Percentiles rank a stretch among this genome's conserved stretches.
Evolutionary conservation across 2,329 filamentous ascomycete genomes (phyloP).

Genomic region (Samsoniella hepiali): DNA sequence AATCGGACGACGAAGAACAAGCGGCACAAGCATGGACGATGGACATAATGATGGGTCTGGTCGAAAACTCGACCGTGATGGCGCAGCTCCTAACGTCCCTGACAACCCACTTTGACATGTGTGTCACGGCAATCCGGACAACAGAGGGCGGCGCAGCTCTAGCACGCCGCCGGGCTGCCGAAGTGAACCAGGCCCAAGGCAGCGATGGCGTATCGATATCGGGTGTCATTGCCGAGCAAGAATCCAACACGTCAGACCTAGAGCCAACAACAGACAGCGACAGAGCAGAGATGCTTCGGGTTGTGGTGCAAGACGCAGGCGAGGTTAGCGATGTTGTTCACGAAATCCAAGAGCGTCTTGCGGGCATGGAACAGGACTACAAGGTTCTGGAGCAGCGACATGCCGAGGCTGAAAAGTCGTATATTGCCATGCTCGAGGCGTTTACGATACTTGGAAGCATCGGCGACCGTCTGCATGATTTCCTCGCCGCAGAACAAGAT

Average conservation of each 20-base stretch:
- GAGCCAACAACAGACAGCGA: constrained; percentile 74
- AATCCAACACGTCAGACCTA: constrained; percentile 48
- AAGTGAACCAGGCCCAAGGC: constrained; percentile 50
- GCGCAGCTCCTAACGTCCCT: constrained; percentile 76
- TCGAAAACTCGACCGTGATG: constrained; percentile 76
- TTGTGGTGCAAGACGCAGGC: constrained; percentile 69
- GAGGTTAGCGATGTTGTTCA: constrained; percentile 64
- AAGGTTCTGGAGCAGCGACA: constrained; percentile 62
- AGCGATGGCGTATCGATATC: constrained; percentile 59
- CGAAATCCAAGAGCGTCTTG: constrained; percentile 71
- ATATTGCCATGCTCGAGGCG: constrained; percentile 58
- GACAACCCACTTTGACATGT: constrained; percentile 87
- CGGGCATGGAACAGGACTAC: constrained; percentile 72
- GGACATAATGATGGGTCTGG: constrained; percentile 58
- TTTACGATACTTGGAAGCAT: constrained; percentile 67
- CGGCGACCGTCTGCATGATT: constrained; percentile 60
- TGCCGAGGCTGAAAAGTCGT: constrained; percentile 45
- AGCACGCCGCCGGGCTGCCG: constrained; percentile 65
- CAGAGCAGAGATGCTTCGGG: constrained; percentile 75
- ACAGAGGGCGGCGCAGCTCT: constrained; percentile 76
- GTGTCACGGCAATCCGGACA: constrained; percentile 84
- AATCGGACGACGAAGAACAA: constrained; percentile 31
- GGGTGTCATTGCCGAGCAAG: constrained; percentile 60
- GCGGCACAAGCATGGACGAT: constrained; percentile 39
- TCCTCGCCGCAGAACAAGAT: constrained; percentile 61